A percentile compares a stretch with the other conserved stretches of the same genome.
phyloP scores from a whole-genome alignment of 352 stramenopile species.

The Pythium utonaiense region DNA sequence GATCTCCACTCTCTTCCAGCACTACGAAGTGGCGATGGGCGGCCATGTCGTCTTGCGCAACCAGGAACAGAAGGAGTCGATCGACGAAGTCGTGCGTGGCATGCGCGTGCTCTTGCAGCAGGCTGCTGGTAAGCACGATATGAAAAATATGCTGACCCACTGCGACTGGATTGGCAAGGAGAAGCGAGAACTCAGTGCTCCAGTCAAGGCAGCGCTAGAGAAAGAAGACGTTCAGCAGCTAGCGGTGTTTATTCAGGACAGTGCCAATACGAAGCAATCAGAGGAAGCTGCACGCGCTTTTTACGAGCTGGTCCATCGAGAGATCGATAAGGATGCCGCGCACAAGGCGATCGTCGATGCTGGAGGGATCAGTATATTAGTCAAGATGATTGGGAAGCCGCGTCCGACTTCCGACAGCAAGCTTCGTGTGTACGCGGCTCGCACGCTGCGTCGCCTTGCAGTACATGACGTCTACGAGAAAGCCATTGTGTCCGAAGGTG shows the following conservation, averaged over 20 bases:
- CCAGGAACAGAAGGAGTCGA: background rate
- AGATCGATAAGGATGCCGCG: no score
- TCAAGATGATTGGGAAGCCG: background rate
- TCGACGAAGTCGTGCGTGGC: background rate
- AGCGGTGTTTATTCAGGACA: no score
- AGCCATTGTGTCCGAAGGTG: background rate
- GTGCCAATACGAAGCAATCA: background rate
- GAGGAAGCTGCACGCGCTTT: background rate
- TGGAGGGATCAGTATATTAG: background rate
- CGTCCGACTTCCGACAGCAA: no score
- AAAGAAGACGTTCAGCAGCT: no score
- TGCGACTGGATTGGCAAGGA: background rate
- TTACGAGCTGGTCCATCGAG: background rate
- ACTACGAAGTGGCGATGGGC: conserved; percentile 1
- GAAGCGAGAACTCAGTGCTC: background rate
- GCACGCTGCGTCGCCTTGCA: background rate
- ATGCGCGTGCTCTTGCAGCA: conserved; percentile 3
- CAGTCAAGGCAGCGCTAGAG: no score
- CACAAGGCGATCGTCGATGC: background rate
- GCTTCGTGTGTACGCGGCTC: background rate
- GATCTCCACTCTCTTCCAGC: background rate
- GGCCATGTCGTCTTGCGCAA: conserved; percentile 1
- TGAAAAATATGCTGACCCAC: no score
- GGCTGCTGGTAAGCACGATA: background rate
- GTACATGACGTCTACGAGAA: background rate